These are phyloP conservation scores for Phragmites australis DNA, from an alignment of 176 grass and related monocot genomes.

Conservation along the genomic window DNA sequence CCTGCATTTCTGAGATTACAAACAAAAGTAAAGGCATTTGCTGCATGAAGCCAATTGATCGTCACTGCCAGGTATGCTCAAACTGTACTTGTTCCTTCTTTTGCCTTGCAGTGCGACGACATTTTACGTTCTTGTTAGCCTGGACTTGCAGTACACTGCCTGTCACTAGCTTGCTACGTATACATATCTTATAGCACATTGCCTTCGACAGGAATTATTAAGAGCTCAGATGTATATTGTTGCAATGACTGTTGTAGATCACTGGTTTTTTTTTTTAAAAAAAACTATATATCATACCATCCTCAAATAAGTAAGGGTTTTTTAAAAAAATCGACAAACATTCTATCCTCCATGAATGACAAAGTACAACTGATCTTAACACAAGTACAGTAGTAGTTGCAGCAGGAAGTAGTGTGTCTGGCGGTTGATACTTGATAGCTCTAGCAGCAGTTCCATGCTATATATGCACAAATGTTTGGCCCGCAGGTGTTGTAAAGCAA, in stretches of 20 bases:
- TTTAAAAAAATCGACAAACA: too few species aligned
- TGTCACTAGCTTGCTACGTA: background rate
- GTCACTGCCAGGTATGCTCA: too few species aligned
- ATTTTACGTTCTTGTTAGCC: background rate
- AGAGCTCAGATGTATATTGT: background rate
- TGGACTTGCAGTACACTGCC: background rate
- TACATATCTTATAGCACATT: background rate
- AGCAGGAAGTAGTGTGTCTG: background rate
- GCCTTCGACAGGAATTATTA: background rate
- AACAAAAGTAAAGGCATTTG: too few species aligned
- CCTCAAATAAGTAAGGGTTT: background rate
- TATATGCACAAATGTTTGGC: slow-evolving; percentile 14
- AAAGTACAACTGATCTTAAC: background rate
- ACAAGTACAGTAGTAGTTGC: background rate
- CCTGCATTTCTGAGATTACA: too few species aligned
- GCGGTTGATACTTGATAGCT: background rate
- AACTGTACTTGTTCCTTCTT: too few species aligned
- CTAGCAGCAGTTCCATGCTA: slow-evolving; percentile 3
- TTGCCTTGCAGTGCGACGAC: too few species aligned
- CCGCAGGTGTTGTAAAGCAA: background rate
- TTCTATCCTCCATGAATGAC: background rate
- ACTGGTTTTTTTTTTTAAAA: too few species aligned
- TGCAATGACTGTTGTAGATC: background rate
- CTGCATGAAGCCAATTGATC: too few species aligned
- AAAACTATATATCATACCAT: background rate